phyloP scores from a whole-genome alignment of 73 alveolate genomes.

The Paramecium octaurelia region DNA sequence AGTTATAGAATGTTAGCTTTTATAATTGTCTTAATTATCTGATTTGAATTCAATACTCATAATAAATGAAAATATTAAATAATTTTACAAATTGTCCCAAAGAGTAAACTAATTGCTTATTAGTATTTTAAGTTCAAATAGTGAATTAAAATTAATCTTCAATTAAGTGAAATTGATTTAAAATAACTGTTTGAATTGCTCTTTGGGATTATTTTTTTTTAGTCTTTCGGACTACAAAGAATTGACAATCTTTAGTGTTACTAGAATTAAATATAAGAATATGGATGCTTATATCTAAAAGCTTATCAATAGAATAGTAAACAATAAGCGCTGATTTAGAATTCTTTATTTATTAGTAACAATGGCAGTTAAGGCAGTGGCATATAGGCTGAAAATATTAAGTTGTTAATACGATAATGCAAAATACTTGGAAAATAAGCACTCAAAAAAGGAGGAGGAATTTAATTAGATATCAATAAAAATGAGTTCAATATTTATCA shows the following conservation, averaged over 20 bases:
- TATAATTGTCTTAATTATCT: neutral
- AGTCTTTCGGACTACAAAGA: neutral
- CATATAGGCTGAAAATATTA: neutral
- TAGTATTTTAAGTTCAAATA: neutral
- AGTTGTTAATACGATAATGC: neutral
- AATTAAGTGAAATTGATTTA: neutral
- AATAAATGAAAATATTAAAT: neutral
- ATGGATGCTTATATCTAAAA: neutral
- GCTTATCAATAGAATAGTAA: neutral
- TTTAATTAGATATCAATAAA: neutral
- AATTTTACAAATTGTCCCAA: neutral
- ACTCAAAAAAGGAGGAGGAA: neutral
- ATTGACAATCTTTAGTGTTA: neutral
- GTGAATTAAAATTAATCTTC: neutral
- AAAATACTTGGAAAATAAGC: neutral
- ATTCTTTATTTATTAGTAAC: neutral
- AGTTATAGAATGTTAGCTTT: neutral
- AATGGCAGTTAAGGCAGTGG: neutral
- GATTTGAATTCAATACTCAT: neutral
- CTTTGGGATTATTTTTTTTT: neutral
- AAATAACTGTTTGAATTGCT: neutral
- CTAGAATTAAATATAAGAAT: neutral
- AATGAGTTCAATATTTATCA: neutral
- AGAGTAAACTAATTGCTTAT: neutral
- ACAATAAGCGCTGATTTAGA: neutral